phyloP scores from a whole-genome alignment of 2,329 filamentous ascomycete species.

The Claviceps africana region DNA sequence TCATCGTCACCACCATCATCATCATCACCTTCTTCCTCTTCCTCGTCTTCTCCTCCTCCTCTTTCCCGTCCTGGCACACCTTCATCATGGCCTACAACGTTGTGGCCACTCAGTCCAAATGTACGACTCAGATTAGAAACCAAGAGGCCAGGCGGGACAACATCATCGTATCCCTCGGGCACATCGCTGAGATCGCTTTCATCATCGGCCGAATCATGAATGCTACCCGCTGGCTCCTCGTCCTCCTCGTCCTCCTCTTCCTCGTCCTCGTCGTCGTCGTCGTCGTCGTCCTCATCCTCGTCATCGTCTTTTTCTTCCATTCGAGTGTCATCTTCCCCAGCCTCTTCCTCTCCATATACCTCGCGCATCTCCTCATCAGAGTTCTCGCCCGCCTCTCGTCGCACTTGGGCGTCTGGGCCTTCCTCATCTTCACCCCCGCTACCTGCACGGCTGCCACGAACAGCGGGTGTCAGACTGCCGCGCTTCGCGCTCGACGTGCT shows the following conservation, averaged over 20 bases:
- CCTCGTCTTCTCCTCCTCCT: slow-evolving; percentile 11
- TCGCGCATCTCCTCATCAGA: slow-evolving; percentile 31
- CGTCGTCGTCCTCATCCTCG: slow-evolving; percentile 10
- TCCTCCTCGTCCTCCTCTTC: background rate
- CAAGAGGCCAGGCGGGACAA: slow-evolving; percentile 37
- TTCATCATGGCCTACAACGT: slow-evolving; percentile 20
- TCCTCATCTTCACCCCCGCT: slow-evolving; percentile 28
- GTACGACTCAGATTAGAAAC: slow-evolving; percentile 32
- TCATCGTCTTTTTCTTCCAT: slow-evolving; percentile 16
- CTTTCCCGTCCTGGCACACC: slow-evolving; percentile 14
- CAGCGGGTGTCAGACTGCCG: slow-evolving; percentile 25
- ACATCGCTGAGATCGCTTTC: slow-evolving; percentile 58
- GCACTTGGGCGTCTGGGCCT: slow-evolving; percentile 25
- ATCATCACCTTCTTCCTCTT: slow-evolving; percentile 10
- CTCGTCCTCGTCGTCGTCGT: slow-evolving; percentile 9
- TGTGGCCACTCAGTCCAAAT: slow-evolving; percentile 21
- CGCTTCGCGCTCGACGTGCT: slow-evolving; percentile 38
- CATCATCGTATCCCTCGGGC: slow-evolving; percentile 42
- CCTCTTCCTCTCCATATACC: slow-evolving; percentile 15
- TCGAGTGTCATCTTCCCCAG: slow-evolving; percentile 16
- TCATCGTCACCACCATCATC: slow-evolving; percentile 9
- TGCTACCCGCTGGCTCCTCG: slow-evolving; percentile 30
- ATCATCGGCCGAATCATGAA: slow-evolving; percentile 52
- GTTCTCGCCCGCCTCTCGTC: slow-evolving; percentile 21
- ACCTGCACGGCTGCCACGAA: slow-evolving; percentile 20